These are phyloP conservation scores for Saccharum spontaneum DNA, from an alignment of 176 grass and related monocot genomes.

Conservation along the genomic window DNA sequence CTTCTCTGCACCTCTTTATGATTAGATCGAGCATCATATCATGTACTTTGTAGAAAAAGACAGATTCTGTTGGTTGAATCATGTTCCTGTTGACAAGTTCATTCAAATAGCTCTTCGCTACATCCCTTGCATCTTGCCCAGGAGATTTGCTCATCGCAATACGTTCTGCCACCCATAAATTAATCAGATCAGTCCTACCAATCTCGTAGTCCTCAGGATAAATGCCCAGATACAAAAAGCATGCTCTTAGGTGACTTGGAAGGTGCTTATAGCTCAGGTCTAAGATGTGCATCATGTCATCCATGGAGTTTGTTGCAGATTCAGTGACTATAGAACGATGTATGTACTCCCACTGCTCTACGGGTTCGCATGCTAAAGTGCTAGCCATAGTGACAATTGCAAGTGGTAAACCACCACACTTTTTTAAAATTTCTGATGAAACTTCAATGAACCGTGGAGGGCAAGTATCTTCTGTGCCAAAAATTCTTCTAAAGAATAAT, in stretches of 20 bases:
- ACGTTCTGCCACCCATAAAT: constrained; percentile 45
- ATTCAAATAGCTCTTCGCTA: too few species aligned
- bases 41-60: background rate
- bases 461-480: background rate
- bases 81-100: too few species aligned
- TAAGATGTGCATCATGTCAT: too few species aligned
- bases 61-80: too few species aligned
- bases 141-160: too few species aligned
- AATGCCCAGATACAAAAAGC: too few species aligned
- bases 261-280: too few species aligned
- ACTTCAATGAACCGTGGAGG: background rate
- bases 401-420: too few species aligned
- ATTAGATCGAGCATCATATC: too few species aligned
- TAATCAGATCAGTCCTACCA: background rate
- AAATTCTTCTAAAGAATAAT: background rate
- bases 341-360: background rate
- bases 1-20: background rate
- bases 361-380: background rate
- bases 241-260: too few species aligned
- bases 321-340: background rate
- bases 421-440: background rate
- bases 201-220: constrained; percentile 1
- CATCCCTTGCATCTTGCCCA: too few species aligned
- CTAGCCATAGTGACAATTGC: background rate
- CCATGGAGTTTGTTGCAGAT: too few species aligned